Evolutionary conservation across 2,329 filamentous ascomycete genomes (phyloP).

Genomic region (Colletotrichum echinochloae): DNA sequence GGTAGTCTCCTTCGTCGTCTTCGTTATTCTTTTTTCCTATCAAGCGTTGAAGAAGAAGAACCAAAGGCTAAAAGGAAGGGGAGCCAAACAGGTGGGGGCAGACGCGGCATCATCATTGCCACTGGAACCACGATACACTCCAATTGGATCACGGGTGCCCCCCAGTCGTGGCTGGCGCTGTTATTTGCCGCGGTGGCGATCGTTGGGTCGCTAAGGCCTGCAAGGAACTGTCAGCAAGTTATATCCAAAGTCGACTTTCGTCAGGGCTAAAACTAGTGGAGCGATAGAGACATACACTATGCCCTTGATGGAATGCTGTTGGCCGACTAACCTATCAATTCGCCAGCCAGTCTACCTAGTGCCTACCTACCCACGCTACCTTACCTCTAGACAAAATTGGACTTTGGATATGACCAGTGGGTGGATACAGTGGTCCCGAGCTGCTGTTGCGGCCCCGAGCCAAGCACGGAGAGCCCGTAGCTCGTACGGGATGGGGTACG

Average conservation of each 20-base stretch:
- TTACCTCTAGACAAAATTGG: too few species aligned
- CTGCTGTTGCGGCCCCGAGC: neutral
- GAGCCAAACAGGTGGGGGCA: neutral
- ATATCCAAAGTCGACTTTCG: neutral
- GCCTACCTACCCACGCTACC: too few species aligned
- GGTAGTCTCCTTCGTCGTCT: too few species aligned
- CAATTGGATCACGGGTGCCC: neutral
- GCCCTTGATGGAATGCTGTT: too few species aligned
- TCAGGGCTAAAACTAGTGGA: too few species aligned
- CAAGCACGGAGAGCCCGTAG: conserved; percentile 5
- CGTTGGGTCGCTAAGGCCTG: neutral
- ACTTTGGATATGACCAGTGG: too few species aligned
- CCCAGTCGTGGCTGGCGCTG: conserved; percentile 17
- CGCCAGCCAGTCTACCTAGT: too few species aligned
- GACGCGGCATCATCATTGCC: neutral
- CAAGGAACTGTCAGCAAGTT: conserved; percentile 17
- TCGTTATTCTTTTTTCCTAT: too few species aligned
- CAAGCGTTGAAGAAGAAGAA: neutral
- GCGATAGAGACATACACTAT: too few species aligned
- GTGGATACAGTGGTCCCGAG: too few species aligned
- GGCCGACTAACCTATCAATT: too few species aligned
- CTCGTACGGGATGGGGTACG: neutral
- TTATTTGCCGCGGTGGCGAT: neutral
- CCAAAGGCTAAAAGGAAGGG: neutral
- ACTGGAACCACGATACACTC: neutral